Conservation (phyloP, 139 green algal genomes). For the Chlorella sorokiniana region DNA sequence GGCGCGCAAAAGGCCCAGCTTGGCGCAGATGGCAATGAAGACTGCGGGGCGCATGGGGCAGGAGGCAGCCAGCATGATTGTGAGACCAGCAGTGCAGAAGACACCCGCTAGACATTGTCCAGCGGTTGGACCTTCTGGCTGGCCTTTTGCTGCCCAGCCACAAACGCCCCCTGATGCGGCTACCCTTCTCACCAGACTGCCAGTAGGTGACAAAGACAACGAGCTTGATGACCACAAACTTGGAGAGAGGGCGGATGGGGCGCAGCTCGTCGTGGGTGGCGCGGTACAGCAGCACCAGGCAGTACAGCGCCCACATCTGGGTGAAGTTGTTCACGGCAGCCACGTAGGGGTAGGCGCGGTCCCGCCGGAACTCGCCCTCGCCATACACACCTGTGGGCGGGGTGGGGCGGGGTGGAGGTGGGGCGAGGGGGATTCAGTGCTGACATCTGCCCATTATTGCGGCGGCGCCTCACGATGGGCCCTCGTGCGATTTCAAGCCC, state of each 20-base stretch:
- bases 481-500: too few relatives aligned
- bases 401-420: too few relatives aligned
- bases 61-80: background rate
- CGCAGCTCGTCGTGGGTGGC: conserved; percentile 83
- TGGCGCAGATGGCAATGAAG: conserved; percentile 48
- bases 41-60: background rate
- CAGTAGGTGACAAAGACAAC: conserved; percentile 97
- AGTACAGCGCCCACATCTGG: conserved; percentile 95
- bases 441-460: too few relatives aligned
- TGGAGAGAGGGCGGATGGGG: conserved; percentile 89
- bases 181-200: conserved; percentile 73
- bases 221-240: conserved; percentile 95
- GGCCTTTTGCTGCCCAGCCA: too few relatives aligned
- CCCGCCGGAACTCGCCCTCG: conserved; percentile 69
- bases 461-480: too few relatives aligned
- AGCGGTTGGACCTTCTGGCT: too few relatives aligned
- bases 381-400: conserved; percentile 57
- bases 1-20: conserved; percentile 48
- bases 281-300: conserved; percentile 91
- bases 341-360: conserved; percentile 83
- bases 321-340: conserved; percentile 81
- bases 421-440: background rate
- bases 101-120: too few relatives aligned
- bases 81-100: background rate
- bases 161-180: too few relatives aligned